Evolutionary conservation across 192 early-diverging fungal species (phyloP).

Genomic region (Umbelopsis sp.): DNA sequence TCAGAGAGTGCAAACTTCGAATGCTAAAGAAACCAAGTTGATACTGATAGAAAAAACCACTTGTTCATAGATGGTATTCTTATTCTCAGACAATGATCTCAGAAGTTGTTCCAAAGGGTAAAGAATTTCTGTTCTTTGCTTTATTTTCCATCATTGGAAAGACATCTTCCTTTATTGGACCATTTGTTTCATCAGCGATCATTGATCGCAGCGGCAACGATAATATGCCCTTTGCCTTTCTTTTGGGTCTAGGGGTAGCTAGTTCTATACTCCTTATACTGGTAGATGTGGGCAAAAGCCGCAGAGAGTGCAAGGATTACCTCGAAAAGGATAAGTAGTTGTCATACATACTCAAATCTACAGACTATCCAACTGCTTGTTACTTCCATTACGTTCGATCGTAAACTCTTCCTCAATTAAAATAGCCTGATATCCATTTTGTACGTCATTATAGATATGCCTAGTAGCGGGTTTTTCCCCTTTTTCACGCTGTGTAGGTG

Average conservation of each 20-base stretch:
- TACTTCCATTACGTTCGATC: no score
- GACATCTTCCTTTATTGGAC: slow-evolving; percentile 22
- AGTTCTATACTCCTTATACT: slow-evolving; percentile 5
- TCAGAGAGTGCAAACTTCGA: neutral
- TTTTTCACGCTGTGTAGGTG: no score
- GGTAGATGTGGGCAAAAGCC: slow-evolving; percentile 11
- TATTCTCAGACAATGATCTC: slow-evolving; percentile 23
- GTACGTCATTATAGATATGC: no score
- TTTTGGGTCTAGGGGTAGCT: neutral
- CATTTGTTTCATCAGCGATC: slow-evolving; percentile 19
- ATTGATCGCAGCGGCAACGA: slow-evolving; percentile 19
- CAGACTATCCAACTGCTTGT: no score
- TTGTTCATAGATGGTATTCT: neutral
- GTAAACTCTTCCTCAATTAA: no score
- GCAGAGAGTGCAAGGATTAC: slow-evolving; percentile 18
- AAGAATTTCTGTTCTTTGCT: slow-evolving; percentile 22
- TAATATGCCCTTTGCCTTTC: slow-evolving; percentile 22
- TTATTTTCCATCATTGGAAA: slow-evolving; percentile 27
- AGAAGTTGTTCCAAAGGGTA: slow-evolving; percentile 10
- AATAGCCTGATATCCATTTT: no score
- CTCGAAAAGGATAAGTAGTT: neutral
- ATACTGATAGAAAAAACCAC: neutral
- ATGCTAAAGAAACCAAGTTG: neutral
- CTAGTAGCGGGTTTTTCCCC: no score
- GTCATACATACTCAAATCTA: no score